Evolutionary conservation across 352 stramenopile genomes (phyloP), one percentile per base, ranked within the genome.

Genomic region (Globisporangium uncinulatum): DNA sequence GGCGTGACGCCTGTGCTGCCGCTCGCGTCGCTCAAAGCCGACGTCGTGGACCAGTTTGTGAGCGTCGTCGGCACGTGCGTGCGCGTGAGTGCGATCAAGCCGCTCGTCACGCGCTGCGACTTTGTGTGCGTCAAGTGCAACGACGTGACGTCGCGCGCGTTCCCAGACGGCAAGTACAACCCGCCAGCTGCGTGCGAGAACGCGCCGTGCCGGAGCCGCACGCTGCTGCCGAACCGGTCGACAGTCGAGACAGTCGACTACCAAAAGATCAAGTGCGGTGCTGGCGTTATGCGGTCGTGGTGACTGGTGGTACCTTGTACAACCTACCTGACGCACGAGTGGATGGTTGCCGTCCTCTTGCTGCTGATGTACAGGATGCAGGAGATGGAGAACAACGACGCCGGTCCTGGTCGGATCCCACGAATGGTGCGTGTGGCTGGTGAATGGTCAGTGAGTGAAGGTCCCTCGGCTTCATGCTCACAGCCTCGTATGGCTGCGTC

Each of bases 341-440:
- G 13, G 17, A 29, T 24, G 6, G 47, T 10, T 21, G 46, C 21
- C 21, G 10, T 34, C 14, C 21, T 2, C 4, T 14, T 13, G 29
- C 15, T 42, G 7, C 7, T 56, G 13, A 29, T 3, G 31, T 49
- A 11, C 57, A 79, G 89, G 73, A 64, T 94, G 67, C 63, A 96
- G 65, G 92, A 98, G 65, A 94, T 98, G 54, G 90, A 98, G 57
- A 92, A 89, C 41, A 94, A 95, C 36, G 76, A 85, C 60, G 73
- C 94, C 8, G 76, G 85, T 2, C 68, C 94, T 34, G 90, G 96
- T 50, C 72, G 86, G 24, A 91, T 97, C 54, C 90, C 90, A 4
- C 76, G 89, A 53, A 96, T 92, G 79, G 78, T 87, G 56, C 6
- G 32, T 14, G 46, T n/a, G 20, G 6, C 8, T 1, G 41, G 0